Conservation (phyloP, 2,329 filamentous ascomycete species). For the Chaetoscypha palmicola region DNA sequence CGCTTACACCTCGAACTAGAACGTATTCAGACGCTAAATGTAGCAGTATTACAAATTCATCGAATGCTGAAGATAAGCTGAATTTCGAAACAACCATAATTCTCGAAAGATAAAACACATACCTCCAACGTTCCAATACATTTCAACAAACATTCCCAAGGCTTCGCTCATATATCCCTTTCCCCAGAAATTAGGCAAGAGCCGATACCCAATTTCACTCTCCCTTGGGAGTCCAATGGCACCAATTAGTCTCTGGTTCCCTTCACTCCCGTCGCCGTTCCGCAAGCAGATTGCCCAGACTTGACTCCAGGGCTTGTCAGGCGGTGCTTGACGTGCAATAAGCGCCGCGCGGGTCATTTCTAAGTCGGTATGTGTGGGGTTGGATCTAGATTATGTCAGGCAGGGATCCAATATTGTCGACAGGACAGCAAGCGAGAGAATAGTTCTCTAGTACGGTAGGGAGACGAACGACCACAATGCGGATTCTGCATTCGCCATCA, state of each 20-base stretch:
- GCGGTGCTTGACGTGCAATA: background rate
- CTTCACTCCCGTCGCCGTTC: background rate
- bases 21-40: too few relatives aligned
- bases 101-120: background rate
- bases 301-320: constrained; percentile 1
- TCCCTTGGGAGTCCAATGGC: constrained; percentile 9
- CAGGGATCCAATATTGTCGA: too few relatives aligned
- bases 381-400: too few relatives aligned
- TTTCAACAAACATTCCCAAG: constrained; percentile 13
- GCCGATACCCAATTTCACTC: background rate
- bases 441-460: too few relatives aligned
- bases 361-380: background rate
- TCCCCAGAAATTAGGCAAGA: constrained; percentile 6
- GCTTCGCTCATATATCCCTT: constrained; percentile 20
- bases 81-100: background rate
- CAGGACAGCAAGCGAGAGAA: too few relatives aligned
- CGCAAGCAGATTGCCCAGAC: background rate
- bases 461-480: background rate
- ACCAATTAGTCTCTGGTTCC: background rate
- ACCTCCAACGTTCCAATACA: constrained; percentile 16
- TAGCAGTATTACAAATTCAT: too few relatives aligned
- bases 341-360: background rate
- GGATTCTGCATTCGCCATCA: background rate
- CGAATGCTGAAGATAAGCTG: too few relatives aligned
- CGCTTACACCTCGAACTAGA: background rate